Evolutionary conservation across 1,284 basidiomycete genomes (phyloP), one percentile per base, ranked within the genome.

Genomic region (Puccinia horiana): DNA sequence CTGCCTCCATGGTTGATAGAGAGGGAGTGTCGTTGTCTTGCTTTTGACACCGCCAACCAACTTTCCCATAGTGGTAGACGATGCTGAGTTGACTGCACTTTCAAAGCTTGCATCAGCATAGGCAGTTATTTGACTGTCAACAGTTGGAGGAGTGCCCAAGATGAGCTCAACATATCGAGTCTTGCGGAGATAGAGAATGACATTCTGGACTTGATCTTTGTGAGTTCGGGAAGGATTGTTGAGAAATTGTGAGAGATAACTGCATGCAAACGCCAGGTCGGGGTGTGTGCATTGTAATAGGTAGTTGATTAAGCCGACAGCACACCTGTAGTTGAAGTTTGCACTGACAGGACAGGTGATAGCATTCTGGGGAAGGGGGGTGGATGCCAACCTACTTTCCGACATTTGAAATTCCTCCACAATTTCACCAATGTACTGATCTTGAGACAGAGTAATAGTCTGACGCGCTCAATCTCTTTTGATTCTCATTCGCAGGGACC

Each of bases 241-340:
- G 42, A 72, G 69, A 18, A 72, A 72, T 11, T 58, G 56, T 9
- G 29, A 32, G 23, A 58, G 29, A 23, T n/a, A n/a, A 58, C 56
- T 63, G 37, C 29, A 63, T 40, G 40, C 2, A 32, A 76, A 76
- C 2, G 75, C 14, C 9, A 76, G 42, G n/a, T 76, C 40, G 23
- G 58, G 54, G 12, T 37, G 29, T 8, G 75, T 76, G 29, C 58
- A 76, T 44, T 76, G 75, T 6, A 76, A 29, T 2, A 76, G 75
- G 44, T 76, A 76, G 37, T 76, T 63, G 1, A 76, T 29, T 12
- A 44, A 20, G 23, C 75, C 75, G 0, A 77, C 47, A 26, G 75
- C 58, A 0, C 29, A 42, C 1, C 61, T n/a, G 63, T 77, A 77
- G 42, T 77, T 77, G 54, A 56, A 56, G 5, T 32, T 49, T 20